Evolutionary conservation across 2,329 filamentous ascomycete species (phyloP).

Genomic region (Bisporella sp.): DNA sequence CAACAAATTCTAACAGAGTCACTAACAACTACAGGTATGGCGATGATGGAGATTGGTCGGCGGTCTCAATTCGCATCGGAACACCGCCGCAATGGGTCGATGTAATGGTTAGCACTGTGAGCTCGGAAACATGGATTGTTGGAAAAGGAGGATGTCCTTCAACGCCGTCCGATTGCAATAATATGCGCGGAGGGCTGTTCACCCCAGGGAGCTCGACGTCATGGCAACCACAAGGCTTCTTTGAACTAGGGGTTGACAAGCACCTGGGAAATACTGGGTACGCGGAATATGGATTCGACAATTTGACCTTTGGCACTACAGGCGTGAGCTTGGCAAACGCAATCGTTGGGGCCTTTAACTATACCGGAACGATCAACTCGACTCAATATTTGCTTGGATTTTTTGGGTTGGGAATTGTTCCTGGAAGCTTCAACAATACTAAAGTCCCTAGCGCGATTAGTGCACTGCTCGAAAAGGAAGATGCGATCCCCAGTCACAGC

Average conservation of each 20-base stretch:
- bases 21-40: constrained; percentile 42
- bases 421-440: constrained; percentile 43
- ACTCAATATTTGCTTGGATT: constrained; percentile 48
- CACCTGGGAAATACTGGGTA: constrained; percentile 53
- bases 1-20: background rate
- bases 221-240: constrained; percentile 36
- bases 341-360: constrained; percentile 36
- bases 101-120: constrained; percentile 56
- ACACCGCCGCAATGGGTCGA: constrained; percentile 45
- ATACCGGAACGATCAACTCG: constrained; percentile 37
- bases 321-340: constrained; percentile 31
- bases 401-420: constrained; percentile 49
- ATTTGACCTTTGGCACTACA: constrained; percentile 21
- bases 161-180: constrained; percentile 41
- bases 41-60: constrained; percentile 66
- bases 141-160: constrained; percentile 48
- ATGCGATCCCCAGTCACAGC: constrained; percentile 61
- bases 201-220: constrained; percentile 44
- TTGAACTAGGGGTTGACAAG: constrained; percentile 47
- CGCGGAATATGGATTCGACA: constrained; percentile 56
- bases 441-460: constrained; percentile 45
- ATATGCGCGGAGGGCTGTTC: constrained; percentile 48
- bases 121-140: constrained; percentile 67
- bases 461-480: constrained; percentile 50
- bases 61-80: constrained; percentile 54